phyloP scores from a whole-genome alignment of 345 rosid genomes.

The Eucalyptus globulus region DNA sequence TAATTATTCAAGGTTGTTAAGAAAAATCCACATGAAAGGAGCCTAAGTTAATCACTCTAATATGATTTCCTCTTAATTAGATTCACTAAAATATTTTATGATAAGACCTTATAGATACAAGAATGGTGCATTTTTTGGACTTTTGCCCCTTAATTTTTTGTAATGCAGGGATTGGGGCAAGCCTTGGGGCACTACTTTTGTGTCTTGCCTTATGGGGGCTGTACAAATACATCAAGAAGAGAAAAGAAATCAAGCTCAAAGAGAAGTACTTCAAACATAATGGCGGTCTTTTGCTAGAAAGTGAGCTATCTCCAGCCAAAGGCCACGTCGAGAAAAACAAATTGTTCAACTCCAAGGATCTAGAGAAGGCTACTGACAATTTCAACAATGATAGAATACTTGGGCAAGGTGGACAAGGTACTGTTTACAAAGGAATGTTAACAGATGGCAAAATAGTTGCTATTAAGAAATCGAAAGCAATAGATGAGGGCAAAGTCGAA shows the following conservation, averaged over 20 bases:
- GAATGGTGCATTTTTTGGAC: neutral
- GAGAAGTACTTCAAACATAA: neutral
- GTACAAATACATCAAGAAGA: neutral
- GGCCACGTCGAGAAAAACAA: neutral
- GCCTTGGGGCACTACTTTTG: neutral
- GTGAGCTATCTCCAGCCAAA: neutral
- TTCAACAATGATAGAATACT: neutral
- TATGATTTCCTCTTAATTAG: too few relatives aligned
- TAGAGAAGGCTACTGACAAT: neutral
- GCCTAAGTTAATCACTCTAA: too few relatives aligned
- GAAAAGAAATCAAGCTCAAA: neutral
- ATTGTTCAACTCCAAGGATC: neutral
- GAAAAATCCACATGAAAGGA: neutral
- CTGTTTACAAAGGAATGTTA: neutral
- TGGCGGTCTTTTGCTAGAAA: neutral
- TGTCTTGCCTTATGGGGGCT: neutral
- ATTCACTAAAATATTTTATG: neutral
- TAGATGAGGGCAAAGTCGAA: neutral
- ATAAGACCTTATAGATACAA: neutral
- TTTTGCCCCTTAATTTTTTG: neutral
- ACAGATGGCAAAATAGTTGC: neutral
- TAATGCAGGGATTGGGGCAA: neutral
- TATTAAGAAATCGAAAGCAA: neutral
- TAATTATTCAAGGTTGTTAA: too few relatives aligned
- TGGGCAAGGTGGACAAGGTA: neutral